Percentiles rank a stretch among this genome's conserved stretches.
phyloP scores from a whole-genome alignment of 768 basidiomycete genomes.

The Trametes punicea region DNA sequence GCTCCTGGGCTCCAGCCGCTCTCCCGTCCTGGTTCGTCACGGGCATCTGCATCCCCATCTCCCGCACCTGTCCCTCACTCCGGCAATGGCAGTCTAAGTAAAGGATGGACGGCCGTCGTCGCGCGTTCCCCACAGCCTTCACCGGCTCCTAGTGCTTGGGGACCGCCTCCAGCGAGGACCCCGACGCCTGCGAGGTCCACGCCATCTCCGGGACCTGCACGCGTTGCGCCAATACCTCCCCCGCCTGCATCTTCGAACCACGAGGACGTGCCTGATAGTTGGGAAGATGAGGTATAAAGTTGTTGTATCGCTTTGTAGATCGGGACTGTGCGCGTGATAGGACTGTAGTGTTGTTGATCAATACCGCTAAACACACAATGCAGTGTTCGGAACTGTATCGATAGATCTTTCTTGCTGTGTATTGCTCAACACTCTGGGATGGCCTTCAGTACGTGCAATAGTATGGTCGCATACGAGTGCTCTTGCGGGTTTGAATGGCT shows the following conservation, averaged over 20 bases:
- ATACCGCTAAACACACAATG: not conserved
- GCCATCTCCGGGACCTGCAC: conserved; percentile 16
- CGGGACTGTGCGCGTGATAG: not conserved
- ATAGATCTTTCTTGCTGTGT: too few species aligned
- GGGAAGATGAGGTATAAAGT: conserved; percentile 50
- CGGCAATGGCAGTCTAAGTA: conserved; percentile 12
- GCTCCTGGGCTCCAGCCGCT: conserved; percentile 25
- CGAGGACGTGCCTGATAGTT: conserved; percentile 45
- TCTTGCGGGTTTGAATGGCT: too few species aligned
- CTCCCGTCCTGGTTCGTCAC: conserved; percentile 12
- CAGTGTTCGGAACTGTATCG: conserved; percentile 1
- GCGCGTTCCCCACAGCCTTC: conserved; percentile 18
- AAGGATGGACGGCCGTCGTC: conserved; percentile 36
- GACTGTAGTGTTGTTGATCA: not conserved
- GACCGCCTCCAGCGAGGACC: conserved; percentile 1
- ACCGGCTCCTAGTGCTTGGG: conserved; percentile 18
- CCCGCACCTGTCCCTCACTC: conserved; percentile 2
- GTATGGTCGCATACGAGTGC: not conserved
- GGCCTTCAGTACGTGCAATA: not conserved
- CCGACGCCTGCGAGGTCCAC: conserved; percentile 9
- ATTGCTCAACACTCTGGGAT: too few species aligned
- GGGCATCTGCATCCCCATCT: conserved; percentile 10
- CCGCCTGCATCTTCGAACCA: conserved; percentile 5
- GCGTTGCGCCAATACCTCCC: not conserved
- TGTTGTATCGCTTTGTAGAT: not conserved